Conservation (phyloP, 108 stramenopile species). For the Fistulifera pelliculosa region DNA sequence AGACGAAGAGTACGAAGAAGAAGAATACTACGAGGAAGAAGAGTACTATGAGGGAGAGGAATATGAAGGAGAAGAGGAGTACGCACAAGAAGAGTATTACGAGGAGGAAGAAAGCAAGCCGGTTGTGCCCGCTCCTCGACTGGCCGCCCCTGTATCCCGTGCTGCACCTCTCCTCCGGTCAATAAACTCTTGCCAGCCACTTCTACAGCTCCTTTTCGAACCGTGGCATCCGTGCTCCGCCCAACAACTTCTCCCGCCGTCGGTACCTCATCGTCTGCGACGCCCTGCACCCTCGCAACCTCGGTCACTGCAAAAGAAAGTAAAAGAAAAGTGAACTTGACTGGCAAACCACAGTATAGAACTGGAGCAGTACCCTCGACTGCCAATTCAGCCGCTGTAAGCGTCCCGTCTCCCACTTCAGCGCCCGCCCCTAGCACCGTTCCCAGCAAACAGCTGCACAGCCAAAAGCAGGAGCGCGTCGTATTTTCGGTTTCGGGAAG, state of each 20-base stretch:
- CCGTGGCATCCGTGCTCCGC: background rate
- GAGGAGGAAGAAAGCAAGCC: slow-evolving; percentile 4
- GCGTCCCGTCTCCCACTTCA: too few species aligned
- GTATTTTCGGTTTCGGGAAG: background rate
- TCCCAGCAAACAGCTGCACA: background rate
- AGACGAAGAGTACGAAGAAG: slow-evolving; percentile 8
- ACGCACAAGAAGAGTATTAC: slow-evolving; percentile 1
- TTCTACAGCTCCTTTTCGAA: background rate
- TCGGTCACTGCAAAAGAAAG: background rate
- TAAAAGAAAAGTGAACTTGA: background rate
- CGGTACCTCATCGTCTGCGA: background rate
- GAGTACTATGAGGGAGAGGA: slow-evolving; percentile 2
- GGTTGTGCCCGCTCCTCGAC: background rate
- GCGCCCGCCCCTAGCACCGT: too few species aligned
- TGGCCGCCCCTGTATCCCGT: background rate
- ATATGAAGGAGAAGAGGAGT: slow-evolving; percentile 6
- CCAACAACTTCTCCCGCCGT: background rate
- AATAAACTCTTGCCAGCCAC: background rate
- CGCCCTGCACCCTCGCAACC: background rate
- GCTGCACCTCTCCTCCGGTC: background rate
- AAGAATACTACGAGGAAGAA: slow-evolving; percentile 7
- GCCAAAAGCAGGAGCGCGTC: background rate
- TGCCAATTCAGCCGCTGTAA: too few species aligned
- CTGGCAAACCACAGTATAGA: too few species aligned
- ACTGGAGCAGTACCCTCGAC: too few species aligned